Conservation (phyloP, 805 yeast genomes). For the Myxozyma mucilagina region DNA sequence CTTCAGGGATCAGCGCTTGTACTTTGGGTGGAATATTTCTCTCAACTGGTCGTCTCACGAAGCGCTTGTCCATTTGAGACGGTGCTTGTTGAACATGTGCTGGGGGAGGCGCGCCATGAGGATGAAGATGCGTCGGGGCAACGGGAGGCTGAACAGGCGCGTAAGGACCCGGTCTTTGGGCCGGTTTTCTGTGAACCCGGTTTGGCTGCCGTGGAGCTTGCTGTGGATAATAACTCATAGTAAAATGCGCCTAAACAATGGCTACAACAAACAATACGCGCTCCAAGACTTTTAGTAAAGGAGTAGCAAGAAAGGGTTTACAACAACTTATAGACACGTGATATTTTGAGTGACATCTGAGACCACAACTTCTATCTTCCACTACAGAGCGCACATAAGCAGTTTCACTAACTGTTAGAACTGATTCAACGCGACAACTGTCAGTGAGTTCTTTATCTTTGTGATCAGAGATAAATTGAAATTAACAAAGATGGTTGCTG, state of each 20-base stretch:
- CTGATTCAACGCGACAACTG: not conserved
- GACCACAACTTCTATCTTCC: not conserved
- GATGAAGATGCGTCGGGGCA: conserved; percentile 35
- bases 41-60: conserved; percentile 52
- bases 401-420: not conserved
- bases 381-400: not conserved
- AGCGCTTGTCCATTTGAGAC: conserved; percentile 29
- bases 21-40: conserved; percentile 51
- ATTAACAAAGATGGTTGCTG: not conserved
- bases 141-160: conserved; percentile 9
- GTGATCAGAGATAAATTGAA: not conserved
- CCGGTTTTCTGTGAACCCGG: conserved; percentile 9
- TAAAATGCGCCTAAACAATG: not conserved
- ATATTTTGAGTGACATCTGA: not conserved
- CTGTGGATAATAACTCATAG: conserved; percentile 13
- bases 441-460: not conserved
- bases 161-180: conserved; percentile 1
- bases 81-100: conserved; percentile 21
- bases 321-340: not conserved
- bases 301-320: not conserved
- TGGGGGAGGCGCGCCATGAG: conserved; percentile 19
- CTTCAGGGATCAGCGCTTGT: conserved; percentile 59
- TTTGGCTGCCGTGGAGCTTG: not conserved
- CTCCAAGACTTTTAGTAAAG: not conserved
- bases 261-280: not conserved